Conservation (phyloP, 805 yeast species). For the Saitoella complicata region DNA sequence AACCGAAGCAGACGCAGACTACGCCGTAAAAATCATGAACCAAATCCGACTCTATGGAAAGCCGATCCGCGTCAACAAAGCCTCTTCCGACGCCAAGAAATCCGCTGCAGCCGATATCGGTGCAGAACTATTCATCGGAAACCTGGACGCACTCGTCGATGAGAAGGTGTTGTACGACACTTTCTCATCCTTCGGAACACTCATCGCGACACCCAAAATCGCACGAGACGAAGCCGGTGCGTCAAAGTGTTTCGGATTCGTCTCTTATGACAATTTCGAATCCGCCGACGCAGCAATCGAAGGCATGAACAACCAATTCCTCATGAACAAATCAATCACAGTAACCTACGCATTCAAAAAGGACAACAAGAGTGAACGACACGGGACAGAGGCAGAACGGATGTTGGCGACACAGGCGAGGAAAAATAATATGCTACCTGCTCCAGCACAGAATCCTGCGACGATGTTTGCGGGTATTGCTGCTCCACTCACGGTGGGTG, state of each 20-base stretch:
- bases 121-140: constrained; percentile 55
- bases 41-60: constrained; percentile 50
- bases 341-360: constrained; percentile 62
- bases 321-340: constrained; percentile 48
- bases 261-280: constrained; percentile 47
- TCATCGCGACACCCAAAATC: constrained; percentile 35
- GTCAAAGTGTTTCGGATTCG: constrained; percentile 49
- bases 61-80: constrained; percentile 40
- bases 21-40: constrained; percentile 42
- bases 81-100: constrained; percentile 21
- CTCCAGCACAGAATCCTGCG: background rate
- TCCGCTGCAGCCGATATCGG: constrained; percentile 29
- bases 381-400: constrained; percentile 72
- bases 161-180: constrained; percentile 38
- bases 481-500: background rate
- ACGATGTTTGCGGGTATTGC: background rate
- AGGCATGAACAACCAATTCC: constrained; percentile 47
- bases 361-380: constrained; percentile 37
- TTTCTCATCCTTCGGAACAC: constrained; percentile 52
- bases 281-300: constrained; percentile 57
- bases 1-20: constrained; percentile 46
- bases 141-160: constrained; percentile 51
- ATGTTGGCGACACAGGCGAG: constrained; percentile 48
- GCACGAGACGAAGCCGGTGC: constrained; percentile 33
- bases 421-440: constrained; percentile 16